phyloP scores from a whole-genome alignment of 495 filamentous ascomycete genomes.

The Hypoxylon subgilvum region DNA sequence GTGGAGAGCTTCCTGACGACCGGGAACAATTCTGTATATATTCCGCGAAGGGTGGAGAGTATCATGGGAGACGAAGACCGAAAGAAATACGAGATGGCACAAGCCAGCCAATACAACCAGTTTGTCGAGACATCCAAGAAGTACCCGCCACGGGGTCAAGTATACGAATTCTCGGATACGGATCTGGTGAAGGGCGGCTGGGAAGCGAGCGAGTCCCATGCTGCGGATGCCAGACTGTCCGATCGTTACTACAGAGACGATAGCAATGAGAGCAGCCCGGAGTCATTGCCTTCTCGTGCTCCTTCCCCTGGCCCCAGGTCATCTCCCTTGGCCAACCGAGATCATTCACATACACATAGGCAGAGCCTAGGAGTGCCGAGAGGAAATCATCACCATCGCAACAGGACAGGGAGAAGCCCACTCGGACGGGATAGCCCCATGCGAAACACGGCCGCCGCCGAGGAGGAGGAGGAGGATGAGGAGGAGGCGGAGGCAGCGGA shows the following conservation, averaged over 20 bases:
- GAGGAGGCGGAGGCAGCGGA: constrained; percentile 12
- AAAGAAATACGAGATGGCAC: constrained; percentile 71
- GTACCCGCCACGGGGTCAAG: constrained; percentile 57
- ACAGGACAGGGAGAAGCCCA: constrained; percentile 33
- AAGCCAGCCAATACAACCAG: constrained; percentile 59
- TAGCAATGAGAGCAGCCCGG: constrained; percentile 41
- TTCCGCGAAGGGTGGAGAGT: constrained; percentile 80
- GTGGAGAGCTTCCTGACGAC: constrained; percentile 75
- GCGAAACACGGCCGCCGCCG: background rate
- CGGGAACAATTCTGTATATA: constrained; percentile 67
- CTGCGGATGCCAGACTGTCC: constrained; percentile 16
- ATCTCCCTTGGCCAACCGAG: constrained; percentile 6
- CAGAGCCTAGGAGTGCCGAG: constrained; percentile 6
- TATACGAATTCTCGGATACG: constrained; percentile 60
- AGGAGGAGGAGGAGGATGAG: constrained; percentile 7
- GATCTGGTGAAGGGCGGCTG: constrained; percentile 56
- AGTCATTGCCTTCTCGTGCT: constrained; percentile 32
- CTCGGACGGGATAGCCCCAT: constrained; percentile 22
- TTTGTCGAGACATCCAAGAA: constrained; percentile 56
- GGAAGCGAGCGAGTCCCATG: constrained; percentile 37
- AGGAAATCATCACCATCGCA: constrained; percentile 16
- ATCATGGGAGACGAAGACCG: constrained; percentile 81
- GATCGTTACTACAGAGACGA: constrained; percentile 38
- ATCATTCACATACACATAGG: constrained; percentile 7
- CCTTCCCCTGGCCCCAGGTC: constrained; percentile 29